Conservation (phyloP, 75 land plant genomes). For the Larix kaempferi region DNA sequence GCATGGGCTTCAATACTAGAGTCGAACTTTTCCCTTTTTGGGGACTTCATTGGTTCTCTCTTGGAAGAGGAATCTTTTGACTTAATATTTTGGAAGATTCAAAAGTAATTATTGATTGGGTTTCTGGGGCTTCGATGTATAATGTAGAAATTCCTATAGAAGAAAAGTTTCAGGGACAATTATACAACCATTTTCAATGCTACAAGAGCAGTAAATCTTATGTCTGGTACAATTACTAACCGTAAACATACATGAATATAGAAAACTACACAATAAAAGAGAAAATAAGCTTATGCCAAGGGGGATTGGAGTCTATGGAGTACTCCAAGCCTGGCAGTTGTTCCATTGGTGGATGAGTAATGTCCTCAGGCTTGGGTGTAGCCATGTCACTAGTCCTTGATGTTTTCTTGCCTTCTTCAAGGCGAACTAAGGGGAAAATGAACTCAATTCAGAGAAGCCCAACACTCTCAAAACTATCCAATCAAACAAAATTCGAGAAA, state of each 20-base stretch:
- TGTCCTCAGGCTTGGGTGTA: constrained; percentile 28
- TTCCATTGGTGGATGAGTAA: constrained; percentile 75
- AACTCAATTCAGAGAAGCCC: neutral
- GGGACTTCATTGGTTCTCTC: no score
- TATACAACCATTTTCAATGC: no score
- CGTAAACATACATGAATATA: neutral
- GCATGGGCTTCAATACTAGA: no score
- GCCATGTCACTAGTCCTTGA: no score
- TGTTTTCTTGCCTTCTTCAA: no score
- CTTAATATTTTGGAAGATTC: no score
- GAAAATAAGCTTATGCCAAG: constrained; percentile 59
- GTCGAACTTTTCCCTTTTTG: no score
- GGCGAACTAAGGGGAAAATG: no score
- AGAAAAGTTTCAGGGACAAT: neutral
- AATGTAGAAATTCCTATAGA: no score
- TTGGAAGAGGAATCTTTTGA: no score
- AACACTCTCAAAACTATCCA: neutral
- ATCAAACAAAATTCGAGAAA: neutral
- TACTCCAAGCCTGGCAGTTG: constrained; percentile 92
- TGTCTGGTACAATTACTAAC: neutral
- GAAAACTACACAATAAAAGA: neutral
- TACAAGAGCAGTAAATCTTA: neutral
- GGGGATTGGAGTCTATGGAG: constrained; percentile 91
- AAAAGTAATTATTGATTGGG: no score
- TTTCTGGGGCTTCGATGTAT: no score